Evolutionary conservation across 495 filamentous ascomycete species (phyloP), one percentile per base, ranked within the genome.

Genomic region (Glonium stellatum): DNA sequence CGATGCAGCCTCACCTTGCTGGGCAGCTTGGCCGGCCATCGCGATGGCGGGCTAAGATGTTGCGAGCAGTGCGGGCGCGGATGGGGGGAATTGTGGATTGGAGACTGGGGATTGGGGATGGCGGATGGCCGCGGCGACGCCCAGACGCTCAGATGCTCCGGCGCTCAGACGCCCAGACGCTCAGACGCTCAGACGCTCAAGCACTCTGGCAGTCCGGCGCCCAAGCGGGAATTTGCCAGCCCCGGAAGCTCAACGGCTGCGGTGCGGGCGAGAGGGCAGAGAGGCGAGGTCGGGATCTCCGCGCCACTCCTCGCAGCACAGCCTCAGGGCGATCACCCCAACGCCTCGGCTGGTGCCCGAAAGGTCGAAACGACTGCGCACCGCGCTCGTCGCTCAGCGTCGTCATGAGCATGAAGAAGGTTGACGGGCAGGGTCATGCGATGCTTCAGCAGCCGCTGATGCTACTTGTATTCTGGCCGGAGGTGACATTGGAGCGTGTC

Each of bases 401-500:
- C 46, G 36, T 57, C 21, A 49, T 53, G 18, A 46, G 59, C 58
- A 57, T 31, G 27, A 31, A 31, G 27, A 31, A 31, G 27, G 3
- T 31, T 6, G 27, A 31, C 27, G 3, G 27, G 27, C 27, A 31
- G 27, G 27, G 27, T 31, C 27, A 31, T 31, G 27, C 27, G 27
- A 31, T 51, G 48, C 21, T 51, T 23, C 21, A 51, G 48, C 48
- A 23, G 48, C 52, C 25, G 52, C 25, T 13, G 21, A 11, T 34
- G 48, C 48, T 52, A 52, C 48, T 52, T 52, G 22, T 23, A 52
- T 21, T 52, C 21, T 52, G 12, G 2, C 10, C 4, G 27, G 48
- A 15, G 13, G 27, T 52, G 48, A 52, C 22, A 52, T 52, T 25
- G 60, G 59, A 58, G 49, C 54, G 61, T 55, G 54, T 61, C 58